Evolutionary conservation across 495 filamentous ascomycete species (phyloP).

Genomic region (Clavariopsis aquatica): DNA sequence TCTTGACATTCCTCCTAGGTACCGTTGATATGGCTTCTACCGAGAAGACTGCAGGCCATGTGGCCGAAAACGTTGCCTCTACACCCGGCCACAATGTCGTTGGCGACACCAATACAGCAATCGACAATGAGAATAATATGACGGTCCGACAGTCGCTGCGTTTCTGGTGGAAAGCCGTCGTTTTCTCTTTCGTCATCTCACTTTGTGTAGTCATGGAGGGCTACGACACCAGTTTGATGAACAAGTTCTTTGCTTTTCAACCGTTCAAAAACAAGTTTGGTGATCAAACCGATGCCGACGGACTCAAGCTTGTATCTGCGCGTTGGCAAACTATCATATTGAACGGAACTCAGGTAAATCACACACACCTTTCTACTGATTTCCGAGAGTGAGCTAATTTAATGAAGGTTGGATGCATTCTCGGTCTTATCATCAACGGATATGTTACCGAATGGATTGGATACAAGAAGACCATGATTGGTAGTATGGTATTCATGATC

Average conservation of each 20-base stretch:
- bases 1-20: too few species aligned
- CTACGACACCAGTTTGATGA: constrained; percentile 49
- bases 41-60: too few species aligned
- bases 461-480: constrained; percentile 24
- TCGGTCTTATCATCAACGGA: constrained; percentile 26
- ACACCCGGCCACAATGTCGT: too few species aligned
- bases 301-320: constrained; percentile 41
- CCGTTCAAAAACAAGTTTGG: constrained; percentile 41
- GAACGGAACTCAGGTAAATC: constrained; percentile 45
- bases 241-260: constrained; percentile 45
- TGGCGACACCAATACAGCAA: background rate
- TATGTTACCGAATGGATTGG: constrained; percentile 20
- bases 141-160: background rate
- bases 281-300: constrained; percentile 16
- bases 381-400: too few species aligned
- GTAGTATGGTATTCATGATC: constrained; percentile 20
- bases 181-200: background rate
- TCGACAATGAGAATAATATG: background rate
- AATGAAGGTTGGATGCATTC: constrained; percentile 35
- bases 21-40: too few species aligned
- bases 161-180: constrained; percentile 3
- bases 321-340: constrained; percentile 48
- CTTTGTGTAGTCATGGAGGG: constrained; percentile 44
- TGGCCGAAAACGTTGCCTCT: too few species aligned
- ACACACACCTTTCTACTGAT: too few species aligned